Evolutionary conservation across 2,329 filamentous ascomycete genomes (phyloP).

Genomic region (Aspergillus sp.): DNA sequence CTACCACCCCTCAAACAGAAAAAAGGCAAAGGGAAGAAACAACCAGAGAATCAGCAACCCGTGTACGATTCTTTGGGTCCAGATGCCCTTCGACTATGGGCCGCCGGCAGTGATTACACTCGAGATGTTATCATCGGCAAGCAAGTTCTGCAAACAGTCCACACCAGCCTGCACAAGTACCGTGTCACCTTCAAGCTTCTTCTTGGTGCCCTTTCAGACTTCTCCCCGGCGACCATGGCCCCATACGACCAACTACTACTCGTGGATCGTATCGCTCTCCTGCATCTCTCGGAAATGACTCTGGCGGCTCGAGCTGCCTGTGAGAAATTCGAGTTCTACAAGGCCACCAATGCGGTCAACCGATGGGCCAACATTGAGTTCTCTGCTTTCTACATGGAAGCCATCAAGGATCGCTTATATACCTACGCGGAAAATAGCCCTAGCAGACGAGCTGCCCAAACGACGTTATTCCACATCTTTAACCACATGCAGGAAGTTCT

Average conservation of each 20-base stretch:
- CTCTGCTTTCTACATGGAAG: conserved; percentile 91
- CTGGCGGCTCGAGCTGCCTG: conserved; percentile 65
- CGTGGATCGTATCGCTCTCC: conserved; percentile 72
- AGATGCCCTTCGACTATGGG: conserved; percentile 88
- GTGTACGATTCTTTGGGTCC: conserved; percentile 73
- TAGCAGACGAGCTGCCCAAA: conserved; percentile 58
- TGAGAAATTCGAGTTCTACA: conserved; percentile 77
- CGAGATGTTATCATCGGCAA: conserved; percentile 81
- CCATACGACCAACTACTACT: conserved; percentile 54
- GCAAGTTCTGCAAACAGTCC: conserved; percentile 72
- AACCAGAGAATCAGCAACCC: conserved; percentile 34
- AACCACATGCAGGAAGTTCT: conserved; percentile 74
- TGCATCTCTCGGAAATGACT: conserved; percentile 69
- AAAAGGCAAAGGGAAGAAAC: conserved; percentile 53
- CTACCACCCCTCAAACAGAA: conserved; percentile 68
- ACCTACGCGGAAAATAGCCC: conserved; percentile 70
- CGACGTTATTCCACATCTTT: conserved; percentile 62
- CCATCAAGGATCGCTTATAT: conserved; percentile 88
- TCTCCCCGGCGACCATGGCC: conserved; percentile 43
- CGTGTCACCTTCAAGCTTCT: conserved; percentile 89
- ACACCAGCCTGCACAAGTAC: conserved; percentile 79
- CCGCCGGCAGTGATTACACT: conserved; percentile 87
- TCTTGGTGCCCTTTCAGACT: conserved; percentile 68
- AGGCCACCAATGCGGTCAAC: conserved; percentile 70
- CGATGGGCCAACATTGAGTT: conserved; percentile 80